phyloP scores from a whole-genome alignment of 345 rosid species.

The Draba incana region DNA sequence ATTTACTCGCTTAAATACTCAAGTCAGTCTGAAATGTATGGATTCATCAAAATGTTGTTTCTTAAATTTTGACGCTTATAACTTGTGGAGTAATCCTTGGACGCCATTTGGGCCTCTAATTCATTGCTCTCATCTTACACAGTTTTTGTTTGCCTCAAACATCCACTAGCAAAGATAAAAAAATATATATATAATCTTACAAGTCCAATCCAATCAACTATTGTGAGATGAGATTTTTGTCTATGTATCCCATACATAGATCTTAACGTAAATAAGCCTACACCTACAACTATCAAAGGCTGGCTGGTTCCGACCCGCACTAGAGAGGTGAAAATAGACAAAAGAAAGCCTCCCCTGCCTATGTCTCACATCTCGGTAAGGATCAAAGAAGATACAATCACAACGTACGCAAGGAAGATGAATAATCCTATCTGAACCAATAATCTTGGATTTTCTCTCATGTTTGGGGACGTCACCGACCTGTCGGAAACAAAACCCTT shows the following conservation, averaged over 20 bases:
- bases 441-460: conserved; percentile 97
- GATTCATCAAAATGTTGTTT: too few relatives aligned
- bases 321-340: background rate
- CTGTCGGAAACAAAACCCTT: conserved; percentile 47
- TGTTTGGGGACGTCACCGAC: conserved; percentile 97
- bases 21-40: too few relatives aligned
- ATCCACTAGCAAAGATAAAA: background rate
- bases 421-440: conserved; percentile 85
- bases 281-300: background rate
- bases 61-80: too few relatives aligned
- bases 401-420: conserved; percentile 88
- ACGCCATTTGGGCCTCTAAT: too few relatives aligned
- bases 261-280: background rate
- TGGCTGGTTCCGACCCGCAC: background rate
- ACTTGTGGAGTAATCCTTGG: too few relatives aligned
- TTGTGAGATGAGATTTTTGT: too few relatives aligned
- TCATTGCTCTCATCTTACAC: background rate
- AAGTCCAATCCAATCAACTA: conserved; percentile 4
- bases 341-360: conserved; percentile 4
- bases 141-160: conserved; percentile 1
- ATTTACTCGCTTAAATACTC: too few relatives aligned
- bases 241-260: too few relatives aligned
- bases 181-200: background rate
- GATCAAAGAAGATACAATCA: conserved; percentile 92
- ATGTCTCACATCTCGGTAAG: conserved; percentile 78